Evolutionary conservation across 257 asterid genomes (phyloP).

Genomic region (Jaltomata sinuosa): DNA sequence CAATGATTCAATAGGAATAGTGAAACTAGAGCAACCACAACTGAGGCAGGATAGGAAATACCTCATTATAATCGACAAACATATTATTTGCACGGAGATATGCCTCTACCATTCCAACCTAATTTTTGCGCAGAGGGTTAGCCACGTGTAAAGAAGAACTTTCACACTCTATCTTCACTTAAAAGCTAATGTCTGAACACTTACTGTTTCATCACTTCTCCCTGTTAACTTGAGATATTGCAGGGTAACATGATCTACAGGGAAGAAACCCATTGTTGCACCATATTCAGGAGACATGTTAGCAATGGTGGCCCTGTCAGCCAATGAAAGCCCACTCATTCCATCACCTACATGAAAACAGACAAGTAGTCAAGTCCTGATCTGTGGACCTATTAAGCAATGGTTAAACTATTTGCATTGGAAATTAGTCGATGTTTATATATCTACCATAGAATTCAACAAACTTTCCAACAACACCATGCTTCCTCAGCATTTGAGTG

Average conservation of each 20-base stretch:
- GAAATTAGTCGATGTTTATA: neutral
- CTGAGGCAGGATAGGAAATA: constrained; percentile 10
- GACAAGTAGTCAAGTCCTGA: neutral
- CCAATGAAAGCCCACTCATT: constrained; percentile 76
- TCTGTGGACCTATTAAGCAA: neutral
- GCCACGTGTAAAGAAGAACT: neutral
- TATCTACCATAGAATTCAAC: constrained; percentile 67
- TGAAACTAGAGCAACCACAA: neutral
- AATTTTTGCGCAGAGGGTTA: neutral
- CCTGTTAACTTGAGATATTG: constrained; percentile 85
- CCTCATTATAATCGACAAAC: constrained; percentile 91
- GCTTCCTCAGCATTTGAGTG: constrained; percentile 84
- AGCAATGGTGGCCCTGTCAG: constrained; percentile 98
- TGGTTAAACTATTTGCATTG: neutral
- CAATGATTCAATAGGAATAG: neutral
- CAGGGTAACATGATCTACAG: constrained; percentile 86
- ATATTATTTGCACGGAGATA: constrained; percentile 88
- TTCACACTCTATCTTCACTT: neutral
- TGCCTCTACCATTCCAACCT: constrained; percentile 93
- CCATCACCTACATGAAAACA: constrained; percentile 52
- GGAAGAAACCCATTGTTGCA: constrained; percentile 99
- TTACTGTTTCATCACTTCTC: constrained; percentile 88
- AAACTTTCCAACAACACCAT: constrained; percentile 86
- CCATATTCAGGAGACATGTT: constrained; percentile 99
- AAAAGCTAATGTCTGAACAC: constrained; percentile 8